phyloP scores from a whole-genome alignment of 495 filamentous ascomycete species.

The Staphylotrichum tortipilum region DNA sequence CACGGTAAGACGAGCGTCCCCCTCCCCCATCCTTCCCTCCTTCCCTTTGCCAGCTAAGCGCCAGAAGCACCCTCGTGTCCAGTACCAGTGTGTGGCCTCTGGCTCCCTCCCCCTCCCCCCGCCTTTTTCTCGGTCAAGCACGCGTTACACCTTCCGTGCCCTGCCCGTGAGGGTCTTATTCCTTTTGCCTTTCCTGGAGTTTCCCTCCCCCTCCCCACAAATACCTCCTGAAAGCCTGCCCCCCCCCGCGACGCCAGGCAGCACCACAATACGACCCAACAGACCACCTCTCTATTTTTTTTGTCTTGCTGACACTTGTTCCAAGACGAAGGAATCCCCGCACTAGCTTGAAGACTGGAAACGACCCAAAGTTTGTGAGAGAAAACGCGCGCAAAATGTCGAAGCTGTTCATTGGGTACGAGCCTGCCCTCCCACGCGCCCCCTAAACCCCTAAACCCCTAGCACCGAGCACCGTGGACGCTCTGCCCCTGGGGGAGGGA shows the following conservation, averaged over 20 bases:
- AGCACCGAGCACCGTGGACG: too few relatives aligned
- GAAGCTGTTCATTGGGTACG: slow-evolving; percentile 88
- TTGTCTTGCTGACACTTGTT: too few relatives aligned
- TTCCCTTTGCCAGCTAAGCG: slow-evolving; percentile 8
- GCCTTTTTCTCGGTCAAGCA: slow-evolving; percentile 2
- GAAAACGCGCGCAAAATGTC: slow-evolving; percentile 52
- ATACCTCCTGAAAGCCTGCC: neutral
- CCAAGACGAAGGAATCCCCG: neutral
- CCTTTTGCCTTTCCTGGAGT: neutral
- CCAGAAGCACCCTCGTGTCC: too few relatives aligned
- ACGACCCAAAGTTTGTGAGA: neutral
- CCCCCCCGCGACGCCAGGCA: neutral
- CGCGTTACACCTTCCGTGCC: neutral
- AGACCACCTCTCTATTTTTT: too few relatives aligned
- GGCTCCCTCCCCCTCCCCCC: too few relatives aligned
- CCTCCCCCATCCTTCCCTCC: too few relatives aligned
- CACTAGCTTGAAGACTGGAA: neutral
- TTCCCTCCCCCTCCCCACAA: neutral
- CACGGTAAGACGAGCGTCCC: slow-evolving; percentile 7
- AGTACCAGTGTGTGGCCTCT: too few relatives aligned
- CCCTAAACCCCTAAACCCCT: too few relatives aligned
- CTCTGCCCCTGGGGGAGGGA: too few relatives aligned
- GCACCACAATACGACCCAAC: too few relatives aligned
- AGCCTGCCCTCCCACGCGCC: too few relatives aligned
- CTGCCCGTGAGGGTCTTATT: neutral